Evolutionary conservation across 495 filamentous ascomycete genomes (phyloP).

Genomic region (Sporormia fimetaria): DNA sequence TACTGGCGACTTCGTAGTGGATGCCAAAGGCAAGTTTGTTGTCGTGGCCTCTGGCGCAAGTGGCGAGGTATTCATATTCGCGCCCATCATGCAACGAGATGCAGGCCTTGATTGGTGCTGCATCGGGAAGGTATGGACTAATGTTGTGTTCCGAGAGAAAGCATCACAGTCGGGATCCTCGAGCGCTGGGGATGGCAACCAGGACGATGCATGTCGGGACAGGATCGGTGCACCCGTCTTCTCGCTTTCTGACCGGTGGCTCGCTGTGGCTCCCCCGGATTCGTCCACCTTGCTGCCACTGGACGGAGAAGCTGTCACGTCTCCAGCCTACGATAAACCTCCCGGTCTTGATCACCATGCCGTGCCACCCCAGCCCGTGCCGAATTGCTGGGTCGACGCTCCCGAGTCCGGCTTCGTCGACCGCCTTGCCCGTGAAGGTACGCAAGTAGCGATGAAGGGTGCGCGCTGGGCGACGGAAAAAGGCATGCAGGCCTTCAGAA

Average conservation of each 20-base stretch:
- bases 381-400: constrained; percentile 64
- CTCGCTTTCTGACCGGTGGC: constrained; percentile 66
- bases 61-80: constrained; percentile 75
- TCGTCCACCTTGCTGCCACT: constrained; percentile 59
- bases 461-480: constrained; percentile 81
- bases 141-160: constrained; percentile 48
- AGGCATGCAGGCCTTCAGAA: constrained; percentile 75
- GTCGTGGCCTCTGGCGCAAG: constrained; percentile 67
- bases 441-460: constrained; percentile 81
- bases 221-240: constrained; percentile 52
- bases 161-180: constrained; percentile 42
- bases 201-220: constrained; percentile 35
- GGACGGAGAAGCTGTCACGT: constrained; percentile 40
- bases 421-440: constrained; percentile 73
- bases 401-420: constrained; percentile 73
- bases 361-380: constrained; percentile 62
- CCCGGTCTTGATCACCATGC: constrained; percentile 58
- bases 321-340: constrained; percentile 40
- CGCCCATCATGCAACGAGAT: no score
- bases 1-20: constrained; percentile 57
- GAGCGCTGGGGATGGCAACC: constrained; percentile 42
- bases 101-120: no score
- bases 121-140: constrained; percentile 79
- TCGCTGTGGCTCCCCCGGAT: constrained; percentile 70
- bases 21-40: constrained; percentile 53